A percentile compares a stretch with the other conserved stretches of the same genome.
These are phyloP conservation scores for Penicillium argentinense DNA, from an alignment of 495 filamentous ascomycete species.

Conservation along the genomic window DNA sequence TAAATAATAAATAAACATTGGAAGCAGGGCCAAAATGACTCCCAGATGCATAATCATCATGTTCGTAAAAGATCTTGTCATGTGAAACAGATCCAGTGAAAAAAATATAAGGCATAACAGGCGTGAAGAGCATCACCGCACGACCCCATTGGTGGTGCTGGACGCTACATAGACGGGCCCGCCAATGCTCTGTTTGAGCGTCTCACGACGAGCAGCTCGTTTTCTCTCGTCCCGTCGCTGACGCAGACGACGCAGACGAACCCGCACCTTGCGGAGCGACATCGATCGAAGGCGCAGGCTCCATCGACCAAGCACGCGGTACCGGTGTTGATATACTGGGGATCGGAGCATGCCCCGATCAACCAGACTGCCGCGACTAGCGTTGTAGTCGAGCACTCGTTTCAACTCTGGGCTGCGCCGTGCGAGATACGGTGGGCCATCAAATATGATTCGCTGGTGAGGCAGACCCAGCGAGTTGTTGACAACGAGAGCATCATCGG, in stretches of 20 bases:
- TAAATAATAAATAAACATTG: slow-evolving; percentile 5
- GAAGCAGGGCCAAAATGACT: slow-evolving; percentile 3
- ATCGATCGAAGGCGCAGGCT: slow-evolving; percentile 55
- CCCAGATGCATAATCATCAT: slow-evolving; percentile 17
- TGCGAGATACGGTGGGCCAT: slow-evolving; percentile 36
- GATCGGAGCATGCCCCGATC: slow-evolving; percentile 33
- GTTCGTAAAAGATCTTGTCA: slow-evolving; percentile 17
- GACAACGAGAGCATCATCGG: slow-evolving; percentile 31
- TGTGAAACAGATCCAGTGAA: slow-evolving; percentile 24
- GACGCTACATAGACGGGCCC: slow-evolving; percentile 35
- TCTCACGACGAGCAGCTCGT: slow-evolving; percentile 62
- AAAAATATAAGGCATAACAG: slow-evolving; percentile 6
- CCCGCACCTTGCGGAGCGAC: slow-evolving; percentile 50
- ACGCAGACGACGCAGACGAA: slow-evolving; percentile 56
- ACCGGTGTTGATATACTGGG: slow-evolving; percentile 34
- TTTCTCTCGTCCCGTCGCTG: slow-evolving; percentile 55
- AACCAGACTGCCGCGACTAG: slow-evolving; percentile 35
- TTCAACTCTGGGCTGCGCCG: slow-evolving; percentile 40
- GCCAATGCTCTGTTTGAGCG: slow-evolving; percentile 67
- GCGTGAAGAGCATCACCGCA: slow-evolving; percentile 12
- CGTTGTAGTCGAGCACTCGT: slow-evolving; percentile 27
- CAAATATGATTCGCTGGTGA: slow-evolving; percentile 51
- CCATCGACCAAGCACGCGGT: slow-evolving; percentile 45
- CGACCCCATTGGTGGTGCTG: slow-evolving; percentile 20
- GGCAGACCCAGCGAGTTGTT: slow-evolving; percentile 55